Base-by-base conservation (phyloP, 345 rosid species). In the Populus ilicifolia region DNA sequence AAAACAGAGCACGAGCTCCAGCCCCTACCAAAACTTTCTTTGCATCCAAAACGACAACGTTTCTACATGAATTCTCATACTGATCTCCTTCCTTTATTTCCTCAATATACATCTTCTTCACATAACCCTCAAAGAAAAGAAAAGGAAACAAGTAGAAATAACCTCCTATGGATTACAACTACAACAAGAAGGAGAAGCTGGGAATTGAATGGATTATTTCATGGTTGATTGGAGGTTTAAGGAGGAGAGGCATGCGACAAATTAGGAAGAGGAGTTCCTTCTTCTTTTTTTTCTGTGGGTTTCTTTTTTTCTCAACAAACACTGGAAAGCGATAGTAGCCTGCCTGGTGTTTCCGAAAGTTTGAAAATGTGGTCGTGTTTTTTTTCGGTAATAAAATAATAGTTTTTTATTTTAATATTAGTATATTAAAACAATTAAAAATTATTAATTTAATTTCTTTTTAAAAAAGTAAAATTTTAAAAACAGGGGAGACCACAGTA, bases 11-110 rank as follows among this genome's bases (percentile, higher is more conserved):
- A 79, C 92, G 84, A 67, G 92, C 92, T 43, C 92, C 92, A 23
- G 88, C 92, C 29, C 92, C 94, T 35, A 90, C 89, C 74, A 90
- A 25, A 9, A 79, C 87, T 76, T 90, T 83, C 85, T 88, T 90
- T 5, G 92, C 91, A 21, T 77, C 74, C 77, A 74, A 74, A 74
- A 44, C 8, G 36, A 29, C 62, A 65, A 18, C 30, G 62, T 10
- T 39, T 18, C 71, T 20, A 30, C 71, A 8, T 25, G 21, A 17
- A 63, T 44, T 44, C 44, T 18, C 70, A 59, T 64, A 46, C 70
- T 29, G 62, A 44, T 75, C 77, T n/a, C 38, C 77, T 17, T 44
- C 77, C 61, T 63, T 61, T 21, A 64, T 2, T 75, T 75, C 71
- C 30, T 75, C 44, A 17, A 75, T 75, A 64, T 43, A 29, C 77